Evolutionary conservation across 768 basidiomycete genomes (phyloP).

Genomic region (Lentinula lateritia): DNA sequence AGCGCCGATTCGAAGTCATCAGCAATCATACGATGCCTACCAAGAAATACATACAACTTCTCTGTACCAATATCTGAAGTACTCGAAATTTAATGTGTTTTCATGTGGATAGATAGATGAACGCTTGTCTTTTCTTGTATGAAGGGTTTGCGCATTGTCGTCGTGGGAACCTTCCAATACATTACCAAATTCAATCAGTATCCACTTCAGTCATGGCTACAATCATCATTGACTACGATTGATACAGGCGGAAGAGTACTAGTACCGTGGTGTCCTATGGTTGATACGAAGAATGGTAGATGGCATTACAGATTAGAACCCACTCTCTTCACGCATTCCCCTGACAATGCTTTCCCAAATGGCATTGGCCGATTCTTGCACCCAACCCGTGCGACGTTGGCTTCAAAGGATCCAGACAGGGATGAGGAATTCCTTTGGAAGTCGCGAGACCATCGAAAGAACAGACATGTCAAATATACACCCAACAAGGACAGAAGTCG

Average conservation of each 20-base stretch:
- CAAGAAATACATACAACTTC: too few relatives aligned
- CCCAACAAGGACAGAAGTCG: constrained; percentile 16
- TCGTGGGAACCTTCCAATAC: too few relatives aligned
- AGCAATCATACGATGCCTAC: too few relatives aligned
- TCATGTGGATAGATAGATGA: too few relatives aligned
- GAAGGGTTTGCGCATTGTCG: too few relatives aligned
- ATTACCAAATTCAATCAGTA: too few relatives aligned
- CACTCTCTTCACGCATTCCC: neutral
- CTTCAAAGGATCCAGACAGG: neutral
- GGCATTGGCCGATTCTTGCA: neutral
- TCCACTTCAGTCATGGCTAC: too few relatives aligned
- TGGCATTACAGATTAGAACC: neutral
- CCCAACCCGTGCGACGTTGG: neutral
- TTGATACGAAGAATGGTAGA: neutral
- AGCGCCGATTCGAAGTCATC: too few relatives aligned
- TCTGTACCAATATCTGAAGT: too few relatives aligned
- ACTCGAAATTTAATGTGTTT: too few relatives aligned
- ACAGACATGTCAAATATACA: constrained; percentile 22
- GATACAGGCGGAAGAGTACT: neutral
- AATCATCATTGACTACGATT: too few relatives aligned
- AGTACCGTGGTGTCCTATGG: neutral
- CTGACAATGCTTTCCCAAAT: neutral
- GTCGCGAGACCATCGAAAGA: constrained; percentile 34
- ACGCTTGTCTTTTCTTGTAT: too few relatives aligned
- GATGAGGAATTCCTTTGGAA: constrained; percentile 25